phyloP scores from a whole-genome alignment of 495 filamentous ascomycete genomes.

The Cryomyces minteri region DNA sequence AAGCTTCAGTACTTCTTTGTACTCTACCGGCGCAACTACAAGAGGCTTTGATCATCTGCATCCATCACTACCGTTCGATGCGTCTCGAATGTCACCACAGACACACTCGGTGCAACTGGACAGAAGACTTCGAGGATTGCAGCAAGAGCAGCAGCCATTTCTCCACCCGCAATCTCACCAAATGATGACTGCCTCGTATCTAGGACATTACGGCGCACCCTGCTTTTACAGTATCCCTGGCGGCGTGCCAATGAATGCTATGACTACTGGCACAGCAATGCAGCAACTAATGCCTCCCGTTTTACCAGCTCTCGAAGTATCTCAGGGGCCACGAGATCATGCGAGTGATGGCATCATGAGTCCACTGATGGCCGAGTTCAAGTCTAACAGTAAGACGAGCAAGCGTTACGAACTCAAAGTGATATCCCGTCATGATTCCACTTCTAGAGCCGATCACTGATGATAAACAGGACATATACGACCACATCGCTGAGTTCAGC shows the following conservation, averaged over 20 bases:
- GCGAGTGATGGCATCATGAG: constrained; percentile 47
- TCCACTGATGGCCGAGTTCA: constrained; percentile 61
- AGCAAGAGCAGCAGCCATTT: constrained; percentile 7
- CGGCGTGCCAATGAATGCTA: constrained; percentile 14
- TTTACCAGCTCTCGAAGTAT: constrained; percentile 21
- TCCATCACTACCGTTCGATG: background rate
- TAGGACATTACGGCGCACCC: constrained; percentile 5
- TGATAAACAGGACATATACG: constrained; percentile 55
- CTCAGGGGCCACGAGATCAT: constrained; percentile 41
- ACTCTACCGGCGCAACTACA: background rate
- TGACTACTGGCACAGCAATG: constrained; percentile 15
- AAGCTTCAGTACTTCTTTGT: background rate
- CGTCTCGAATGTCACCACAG: background rate
- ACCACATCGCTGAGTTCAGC: constrained; percentile 82
- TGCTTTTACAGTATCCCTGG: constrained; percentile 13
- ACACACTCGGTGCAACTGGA: background rate
- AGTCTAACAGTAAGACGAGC: constrained; percentile 51
- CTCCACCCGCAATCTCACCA: constrained; percentile 13
- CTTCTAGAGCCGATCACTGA: no score
- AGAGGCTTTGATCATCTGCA: background rate
- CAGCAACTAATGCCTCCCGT: constrained; percentile 7
- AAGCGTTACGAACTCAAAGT: constrained; percentile 77
- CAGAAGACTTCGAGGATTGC: background rate
- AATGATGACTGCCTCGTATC: constrained; percentile 10
- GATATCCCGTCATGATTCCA: constrained; percentile 1